Percentiles rank a stretch among this genome's conserved stretches.
Conservation (phyloP, 2,329 filamentous ascomycete genomes). For the Paraphoma sp. region DNA sequence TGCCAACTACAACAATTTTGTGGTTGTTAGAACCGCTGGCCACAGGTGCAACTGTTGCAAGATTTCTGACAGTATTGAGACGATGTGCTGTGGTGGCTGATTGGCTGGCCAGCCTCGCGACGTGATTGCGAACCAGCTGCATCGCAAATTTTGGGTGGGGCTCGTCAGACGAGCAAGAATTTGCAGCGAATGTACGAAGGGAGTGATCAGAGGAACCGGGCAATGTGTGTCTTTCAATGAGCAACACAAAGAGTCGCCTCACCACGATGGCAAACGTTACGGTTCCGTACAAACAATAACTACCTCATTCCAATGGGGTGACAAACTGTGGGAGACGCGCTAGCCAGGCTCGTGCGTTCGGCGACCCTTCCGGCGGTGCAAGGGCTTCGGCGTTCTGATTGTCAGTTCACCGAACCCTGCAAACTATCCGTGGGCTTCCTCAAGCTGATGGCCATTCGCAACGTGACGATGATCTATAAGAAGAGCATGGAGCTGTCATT, state of each 20-base stretch:
- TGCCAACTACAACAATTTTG: slow-evolving; percentile 71
- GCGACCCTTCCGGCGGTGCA: neutral
- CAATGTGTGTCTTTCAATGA: neutral
- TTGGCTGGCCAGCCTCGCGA: neutral
- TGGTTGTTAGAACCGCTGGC: slow-evolving; percentile 55
- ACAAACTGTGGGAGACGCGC: too few species aligned
- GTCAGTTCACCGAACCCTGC: neutral
- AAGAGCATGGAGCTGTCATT: neutral
- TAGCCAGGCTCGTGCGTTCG: neutral
- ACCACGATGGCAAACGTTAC: neutral
- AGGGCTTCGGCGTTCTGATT: neutral
- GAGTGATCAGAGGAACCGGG: neutral
- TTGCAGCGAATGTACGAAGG: neutral
- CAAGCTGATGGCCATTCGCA: neutral
- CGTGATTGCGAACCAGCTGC: neutral
- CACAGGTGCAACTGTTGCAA: slow-evolving; percentile 38
- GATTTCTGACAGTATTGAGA: slow-evolving; percentile 7
- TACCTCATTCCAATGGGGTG: neutral
- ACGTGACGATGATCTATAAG: neutral
- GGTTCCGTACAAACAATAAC: neutral
- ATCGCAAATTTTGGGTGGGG: neutral
- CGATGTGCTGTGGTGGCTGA: neutral
- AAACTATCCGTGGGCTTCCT: neutral
- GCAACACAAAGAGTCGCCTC: neutral
- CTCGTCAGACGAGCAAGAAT: neutral